Conservation (phyloP, 441 rosid species). For the Populus hybrid region DNA sequence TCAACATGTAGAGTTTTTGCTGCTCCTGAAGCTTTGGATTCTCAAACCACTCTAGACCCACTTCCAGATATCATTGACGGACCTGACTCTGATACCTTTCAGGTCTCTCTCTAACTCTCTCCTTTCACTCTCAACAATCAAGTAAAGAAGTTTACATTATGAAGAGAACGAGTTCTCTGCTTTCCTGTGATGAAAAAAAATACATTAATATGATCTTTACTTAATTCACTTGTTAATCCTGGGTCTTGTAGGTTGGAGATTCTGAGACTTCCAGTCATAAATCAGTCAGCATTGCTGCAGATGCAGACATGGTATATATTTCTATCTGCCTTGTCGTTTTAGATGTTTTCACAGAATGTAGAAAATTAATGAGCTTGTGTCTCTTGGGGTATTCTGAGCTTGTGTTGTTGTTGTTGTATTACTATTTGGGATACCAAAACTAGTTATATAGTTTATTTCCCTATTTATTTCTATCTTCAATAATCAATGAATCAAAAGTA, state of each 20-base stretch:
- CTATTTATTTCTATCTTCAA: not conserved
- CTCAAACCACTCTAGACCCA: conserved; percentile 16
- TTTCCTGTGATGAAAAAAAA: too few relatives aligned
- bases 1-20: conserved; percentile 44
- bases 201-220: not conserved
- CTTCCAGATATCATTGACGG: conserved; percentile 35
- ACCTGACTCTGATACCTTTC: conserved; percentile 22
- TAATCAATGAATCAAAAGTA: not conserved
- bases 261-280: conserved; percentile 44
- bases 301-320: conserved; percentile 45
- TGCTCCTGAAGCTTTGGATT: conserved; percentile 54
- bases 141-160: not conserved
- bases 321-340: not conserved
- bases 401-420: too few relatives aligned
- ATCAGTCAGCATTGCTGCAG: conserved; percentile 31
- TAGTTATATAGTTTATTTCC: not conserved
- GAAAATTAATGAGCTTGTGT: not conserved
- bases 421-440: not conserved
- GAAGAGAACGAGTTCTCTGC: too few relatives aligned
- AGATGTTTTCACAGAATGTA: not conserved
- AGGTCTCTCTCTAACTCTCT: conserved; percentile 20
- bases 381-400: too few relatives aligned
- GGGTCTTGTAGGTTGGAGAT: conserved; percentile 28
- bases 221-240: conserved; percentile 11
- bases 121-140: not conserved